Percentiles rank a stretch among this genome's conserved stretches.
phyloP scores from a whole-genome alignment of 805 yeast genomes.

The Kurtzmaniella cleridarum region DNA sequence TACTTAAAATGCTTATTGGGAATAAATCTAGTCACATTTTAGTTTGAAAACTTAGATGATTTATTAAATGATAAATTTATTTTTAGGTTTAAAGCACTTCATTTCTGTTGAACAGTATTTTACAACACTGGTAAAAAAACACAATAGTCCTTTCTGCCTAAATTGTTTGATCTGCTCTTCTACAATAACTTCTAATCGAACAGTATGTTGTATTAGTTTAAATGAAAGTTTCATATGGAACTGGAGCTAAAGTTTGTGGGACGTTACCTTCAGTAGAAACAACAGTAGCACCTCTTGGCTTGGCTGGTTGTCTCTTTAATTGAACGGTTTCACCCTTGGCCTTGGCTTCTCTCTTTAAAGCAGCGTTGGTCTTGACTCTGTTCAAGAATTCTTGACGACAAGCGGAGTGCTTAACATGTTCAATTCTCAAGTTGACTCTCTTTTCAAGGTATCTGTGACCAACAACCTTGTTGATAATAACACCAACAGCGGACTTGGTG shows the following conservation, averaged over 20 bases:
- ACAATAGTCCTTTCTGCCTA: no score
- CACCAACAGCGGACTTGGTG: constrained; percentile 98
- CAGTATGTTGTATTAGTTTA: constrained; percentile 34
- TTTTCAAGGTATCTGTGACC: constrained; percentile 99
- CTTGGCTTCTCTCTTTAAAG: constrained; percentile 89
- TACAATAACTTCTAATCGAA: no score
- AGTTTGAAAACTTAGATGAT: no score
- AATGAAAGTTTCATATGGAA: constrained; percentile 99
- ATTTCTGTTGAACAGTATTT: no score
- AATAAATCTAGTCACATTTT: no score
- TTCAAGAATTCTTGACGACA: constrained; percentile 98
- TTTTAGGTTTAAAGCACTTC: no score
- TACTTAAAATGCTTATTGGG: no score
- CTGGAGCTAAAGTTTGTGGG: constrained; percentile 98
- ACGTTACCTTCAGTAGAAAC: constrained; percentile 76
- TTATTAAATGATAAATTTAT: no score
- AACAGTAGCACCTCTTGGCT: constrained; percentile 90
- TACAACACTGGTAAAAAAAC: no score
- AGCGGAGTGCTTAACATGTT: constrained; percentile 99
- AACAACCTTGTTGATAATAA: constrained; percentile 95
- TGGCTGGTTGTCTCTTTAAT: constrained; percentile 98
- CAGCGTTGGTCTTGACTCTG: constrained; percentile 97
- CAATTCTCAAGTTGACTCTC: constrained; percentile 97
- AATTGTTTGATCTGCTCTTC: no score
- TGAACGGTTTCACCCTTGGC: constrained; percentile 83